Base-by-base conservation (phyloP, 2,329 filamentous ascomycete genomes). In the Cadophora sp. region DNA sequence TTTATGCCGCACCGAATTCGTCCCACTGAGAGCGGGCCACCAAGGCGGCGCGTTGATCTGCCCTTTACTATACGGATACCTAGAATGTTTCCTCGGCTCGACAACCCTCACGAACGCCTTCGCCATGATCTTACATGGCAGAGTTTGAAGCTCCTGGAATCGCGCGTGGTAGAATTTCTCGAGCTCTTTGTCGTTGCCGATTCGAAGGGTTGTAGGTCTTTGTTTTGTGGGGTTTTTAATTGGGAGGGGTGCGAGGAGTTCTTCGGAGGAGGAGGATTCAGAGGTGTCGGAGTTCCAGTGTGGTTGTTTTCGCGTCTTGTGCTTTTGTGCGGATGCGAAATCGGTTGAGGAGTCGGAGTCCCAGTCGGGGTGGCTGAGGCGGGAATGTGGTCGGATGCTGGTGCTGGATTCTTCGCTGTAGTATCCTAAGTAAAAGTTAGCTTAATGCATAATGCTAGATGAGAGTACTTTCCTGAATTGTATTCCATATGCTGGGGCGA, bases 21-120 rank as follows among this genome's bases (percentile, higher is more conserved):
- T 11, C 2, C 33, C 50, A 1, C 11, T 64, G 14, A 22, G 7
- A 3, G 20, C 16, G 4, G 50, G 61, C 61, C 61, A 64, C 61
- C 48, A 45, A 1, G 61, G 43, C n/a, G 58, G 58, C 5, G 58
- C 58, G 3, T 48, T 60, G 14, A 20, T 30, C 3, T 60, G 6
- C 11, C 58, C 58, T 20, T 48, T 60, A 27, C 16, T 50, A 11
- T 65, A 50, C 0, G 62, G 53, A 22, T 51, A n/a, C 18, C 14
- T 14, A 7, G 62, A 18, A 14, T 51, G 55, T 24, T 65, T 59
- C 20, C 39, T 65, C 36, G 55, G 62, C n/a, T 65, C 62, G 3
- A 59, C 24, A 5, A 45, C 13, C 27, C 51, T 65, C 43, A 65
- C 27, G 30, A 65, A 59, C 3, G 53, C 56, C n/a, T 65, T 65